These are phyloP conservation scores for Alternaria sp. DNA, from an alignment of 2,329 filamentous ascomycete genomes.

Conservation along the genomic window DNA sequence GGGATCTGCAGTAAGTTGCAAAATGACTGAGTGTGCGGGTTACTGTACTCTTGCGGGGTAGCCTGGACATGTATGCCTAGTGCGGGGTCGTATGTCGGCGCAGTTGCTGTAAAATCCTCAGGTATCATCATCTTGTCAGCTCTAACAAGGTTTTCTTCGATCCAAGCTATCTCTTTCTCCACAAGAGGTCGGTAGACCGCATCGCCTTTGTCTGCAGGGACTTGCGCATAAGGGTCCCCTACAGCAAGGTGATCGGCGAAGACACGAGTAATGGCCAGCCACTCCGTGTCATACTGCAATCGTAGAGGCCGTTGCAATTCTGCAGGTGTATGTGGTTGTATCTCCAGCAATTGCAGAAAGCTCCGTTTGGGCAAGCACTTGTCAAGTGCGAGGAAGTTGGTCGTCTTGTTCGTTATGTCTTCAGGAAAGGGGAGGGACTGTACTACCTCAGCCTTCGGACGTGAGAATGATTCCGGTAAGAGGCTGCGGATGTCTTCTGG, in stretches of 20 bases:
- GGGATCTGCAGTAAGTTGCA: slow-evolving; percentile 78
- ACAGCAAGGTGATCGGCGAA: slow-evolving; percentile 69
- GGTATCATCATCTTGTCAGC: slow-evolving; percentile 71
- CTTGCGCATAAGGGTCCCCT: slow-evolving; percentile 60
- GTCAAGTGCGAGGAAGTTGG: slow-evolving; percentile 87
- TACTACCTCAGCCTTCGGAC: slow-evolving; percentile 22
- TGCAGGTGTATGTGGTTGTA: slow-evolving; percentile 29
- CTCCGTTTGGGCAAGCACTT: slow-evolving; percentile 83
- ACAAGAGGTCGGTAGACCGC: slow-evolving; percentile 72
- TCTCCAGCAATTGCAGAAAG: slow-evolving; percentile 79
- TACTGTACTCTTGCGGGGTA: slow-evolving; percentile 82
- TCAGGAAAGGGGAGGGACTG: slow-evolving; percentile 65
- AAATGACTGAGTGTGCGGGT: slow-evolving; percentile 82
- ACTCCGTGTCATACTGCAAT: slow-evolving; percentile 88
- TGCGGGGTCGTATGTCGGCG: slow-evolving; percentile 70
- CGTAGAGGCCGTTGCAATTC: slow-evolving; percentile 58
- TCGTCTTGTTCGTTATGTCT: slow-evolving; percentile 77
- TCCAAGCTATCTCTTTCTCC: slow-evolving; percentile 75
- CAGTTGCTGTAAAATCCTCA: slow-evolving; percentile 77
- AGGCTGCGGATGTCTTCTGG: slow-evolving; percentile 72
- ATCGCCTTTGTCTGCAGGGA: slow-evolving; percentile 70
- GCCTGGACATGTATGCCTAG: slow-evolving; percentile 64
- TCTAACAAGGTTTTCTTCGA: slow-evolving; percentile 75
- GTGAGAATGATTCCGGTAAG: slow-evolving; percentile 76
- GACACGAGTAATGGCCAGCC: slow-evolving; percentile 89